Evolutionary conservation across 768 basidiomycete genomes (phyloP).

Genomic region (Neoboletus brunneissimus): DNA sequence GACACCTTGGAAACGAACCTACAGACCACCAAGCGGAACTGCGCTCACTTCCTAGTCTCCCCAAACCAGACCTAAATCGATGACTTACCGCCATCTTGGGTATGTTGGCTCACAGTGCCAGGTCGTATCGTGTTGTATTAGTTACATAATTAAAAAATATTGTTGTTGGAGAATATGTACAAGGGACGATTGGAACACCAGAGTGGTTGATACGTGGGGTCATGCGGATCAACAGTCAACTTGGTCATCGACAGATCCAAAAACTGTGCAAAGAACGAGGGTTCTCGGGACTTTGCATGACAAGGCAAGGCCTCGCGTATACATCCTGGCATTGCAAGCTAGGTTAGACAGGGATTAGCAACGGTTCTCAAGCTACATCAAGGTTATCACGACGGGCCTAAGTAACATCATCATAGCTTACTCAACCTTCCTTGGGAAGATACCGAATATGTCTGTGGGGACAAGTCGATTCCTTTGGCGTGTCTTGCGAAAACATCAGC

Average conservation of each 20-base stretch:
- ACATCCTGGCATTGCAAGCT: not conserved
- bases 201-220: not conserved
- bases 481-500: conserved; percentile 38
- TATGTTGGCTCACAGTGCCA: not conserved
- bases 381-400: not conserved
- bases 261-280: not conserved
- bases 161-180: no score
- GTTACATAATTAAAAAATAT: no score
- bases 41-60: not conserved
- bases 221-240: not conserved
- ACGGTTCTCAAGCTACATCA: not conserved
- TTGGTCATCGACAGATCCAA: not conserved
- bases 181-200: not conserved
- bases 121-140: no score
- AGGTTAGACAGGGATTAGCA: no score
- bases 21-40: not conserved
- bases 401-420: not conserved
- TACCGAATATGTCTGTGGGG: conserved; percentile 57
- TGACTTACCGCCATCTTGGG: not conserved
- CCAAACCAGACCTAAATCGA: no score
- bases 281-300: not conserved
- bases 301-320: no score
- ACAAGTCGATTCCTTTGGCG: conserved; percentile 53
- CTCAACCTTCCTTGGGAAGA: conserved; percentile 43
- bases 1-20: not conserved